Evolutionary conservation across 768 basidiomycete genomes (phyloP).

Genomic region (Cyclocybe aegerita): DNA sequence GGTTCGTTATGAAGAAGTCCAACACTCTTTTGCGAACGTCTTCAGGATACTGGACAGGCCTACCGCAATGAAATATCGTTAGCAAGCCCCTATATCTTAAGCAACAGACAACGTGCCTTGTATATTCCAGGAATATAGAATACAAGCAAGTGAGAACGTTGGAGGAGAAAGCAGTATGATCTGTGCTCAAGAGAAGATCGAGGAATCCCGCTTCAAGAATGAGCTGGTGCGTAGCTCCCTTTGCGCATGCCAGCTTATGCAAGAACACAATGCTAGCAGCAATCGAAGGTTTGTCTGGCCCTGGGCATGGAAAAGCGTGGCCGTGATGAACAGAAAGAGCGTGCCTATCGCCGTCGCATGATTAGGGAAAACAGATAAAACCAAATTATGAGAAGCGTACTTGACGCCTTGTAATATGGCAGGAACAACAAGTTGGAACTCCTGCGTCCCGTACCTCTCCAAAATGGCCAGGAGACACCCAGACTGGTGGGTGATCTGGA

Average conservation of each 20-base stretch:
- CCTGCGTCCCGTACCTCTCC: slow-evolving; percentile 2
- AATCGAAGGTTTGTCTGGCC: slow-evolving; percentile 3
- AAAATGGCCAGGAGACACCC: not conserved
- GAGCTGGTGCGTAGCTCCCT: not conserved
- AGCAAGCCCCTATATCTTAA: too few relatives aligned
- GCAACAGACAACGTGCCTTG: not conserved
- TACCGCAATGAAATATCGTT: too few relatives aligned
- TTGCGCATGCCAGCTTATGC: not conserved
- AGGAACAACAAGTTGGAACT: slow-evolving; percentile 6
- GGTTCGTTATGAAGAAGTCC: slow-evolving; percentile 1
- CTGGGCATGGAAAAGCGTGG: slow-evolving; percentile 8
- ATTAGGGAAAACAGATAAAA: not conserved
- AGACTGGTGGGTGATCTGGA: slow-evolving; percentile 6
- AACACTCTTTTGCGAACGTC: not conserved
- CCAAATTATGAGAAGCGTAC: not conserved
- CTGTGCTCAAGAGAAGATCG: slow-evolving; percentile 3
- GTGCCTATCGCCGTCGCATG: not conserved
- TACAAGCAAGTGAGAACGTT: not conserved
- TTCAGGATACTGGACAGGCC: not conserved
- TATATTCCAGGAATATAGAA: slow-evolving; percentile 4
- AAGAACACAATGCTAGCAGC: slow-evolving; percentile 8
- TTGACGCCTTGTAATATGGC: slow-evolving; percentile 6
- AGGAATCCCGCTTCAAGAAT: slow-evolving; percentile 2
- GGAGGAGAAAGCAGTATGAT: not conserved
- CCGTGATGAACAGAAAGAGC: slow-evolving; percentile 7